Conservation (phyloP, 1,284 basidiomycete genomes). For the Afroboletus lepidellus region DNA sequence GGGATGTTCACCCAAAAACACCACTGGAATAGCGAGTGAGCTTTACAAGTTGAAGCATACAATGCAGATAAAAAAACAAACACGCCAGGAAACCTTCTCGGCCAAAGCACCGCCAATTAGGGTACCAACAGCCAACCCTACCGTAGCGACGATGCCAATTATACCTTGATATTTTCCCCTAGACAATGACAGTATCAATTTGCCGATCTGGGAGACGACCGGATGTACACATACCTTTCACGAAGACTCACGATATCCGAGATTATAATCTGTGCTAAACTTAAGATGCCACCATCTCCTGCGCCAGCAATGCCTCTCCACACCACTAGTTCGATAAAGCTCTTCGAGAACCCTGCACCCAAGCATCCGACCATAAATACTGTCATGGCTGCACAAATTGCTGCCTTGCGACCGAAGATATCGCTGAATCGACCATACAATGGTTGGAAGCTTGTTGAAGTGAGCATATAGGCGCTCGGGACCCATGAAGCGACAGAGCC, state of each 20-base stretch:
- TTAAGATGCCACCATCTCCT: background rate
- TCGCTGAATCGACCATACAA: slow-evolving; percentile 3
- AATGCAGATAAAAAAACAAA: background rate
- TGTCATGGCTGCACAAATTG: background rate
- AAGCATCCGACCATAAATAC: background rate
- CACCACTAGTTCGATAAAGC: background rate
- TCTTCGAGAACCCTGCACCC: background rate
- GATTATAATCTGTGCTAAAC: slow-evolving; percentile 1
- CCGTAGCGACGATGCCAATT: background rate
- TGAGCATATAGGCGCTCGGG: slow-evolving; percentile 1
- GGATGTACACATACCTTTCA: background rate
- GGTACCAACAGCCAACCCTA: background rate
- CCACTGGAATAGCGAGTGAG: background rate
- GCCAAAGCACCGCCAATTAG: background rate
- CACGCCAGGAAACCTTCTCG: background rate
- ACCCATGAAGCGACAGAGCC: slow-evolving; percentile 1
- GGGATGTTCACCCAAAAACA: slow-evolving; percentile 2
- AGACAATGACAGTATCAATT: background rate
- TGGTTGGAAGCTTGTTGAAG: slow-evolving; percentile 1
- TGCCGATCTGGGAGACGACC: background rate
- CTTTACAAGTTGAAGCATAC: too few relatives aligned
- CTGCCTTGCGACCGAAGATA: slow-evolving; percentile 1
- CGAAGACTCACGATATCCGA: slow-evolving; percentile 1
- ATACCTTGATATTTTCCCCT: slow-evolving; percentile 4
- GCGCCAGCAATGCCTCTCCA: background rate